A percentile compares a stretch with the other conserved stretches of the same genome.
phyloP scores from a whole-genome alignment of 2,329 filamentous ascomycete species.

The Escovopsis sp. region DNA sequence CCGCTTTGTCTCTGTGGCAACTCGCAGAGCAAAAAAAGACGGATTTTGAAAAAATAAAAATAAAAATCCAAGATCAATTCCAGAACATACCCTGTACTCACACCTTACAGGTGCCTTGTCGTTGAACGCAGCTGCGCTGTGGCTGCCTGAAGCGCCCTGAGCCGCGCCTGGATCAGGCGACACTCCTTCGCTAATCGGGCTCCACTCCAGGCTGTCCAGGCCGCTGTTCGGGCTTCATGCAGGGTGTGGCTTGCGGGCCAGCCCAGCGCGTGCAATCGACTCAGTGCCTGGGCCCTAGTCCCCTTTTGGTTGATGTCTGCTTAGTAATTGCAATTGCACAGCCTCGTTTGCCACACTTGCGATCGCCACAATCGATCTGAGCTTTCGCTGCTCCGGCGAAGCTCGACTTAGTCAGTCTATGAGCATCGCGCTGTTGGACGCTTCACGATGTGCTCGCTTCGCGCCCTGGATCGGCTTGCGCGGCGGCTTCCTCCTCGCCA shows the following conservation, averaged over 20 bases:
- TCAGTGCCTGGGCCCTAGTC: neutral
- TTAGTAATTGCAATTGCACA: neutral
- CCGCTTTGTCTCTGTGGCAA: slow-evolving; percentile 24
- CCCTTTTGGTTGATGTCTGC: too few species aligned
- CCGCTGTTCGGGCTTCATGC: too few species aligned
- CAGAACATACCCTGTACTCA: neutral
- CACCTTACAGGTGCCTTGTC: too few species aligned
- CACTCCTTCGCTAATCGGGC: too few species aligned
- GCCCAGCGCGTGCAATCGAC: neutral
- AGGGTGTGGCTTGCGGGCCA: neutral
- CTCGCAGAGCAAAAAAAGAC: slow-evolving; percentile 7
- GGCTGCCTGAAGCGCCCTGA: too few species aligned
- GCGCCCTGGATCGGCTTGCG: too few species aligned
- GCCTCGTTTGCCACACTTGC: slow-evolving; percentile 5
- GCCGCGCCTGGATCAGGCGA: too few species aligned
- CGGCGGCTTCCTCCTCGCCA: neutral
- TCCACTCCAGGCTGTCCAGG: too few species aligned
- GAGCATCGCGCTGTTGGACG: neutral
- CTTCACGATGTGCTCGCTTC: too few species aligned
- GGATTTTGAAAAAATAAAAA: neutral
- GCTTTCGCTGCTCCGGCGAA: slow-evolving; percentile 1
- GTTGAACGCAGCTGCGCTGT: too few species aligned
- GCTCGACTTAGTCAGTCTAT: neutral
- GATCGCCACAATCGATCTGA: slow-evolving; percentile 2
- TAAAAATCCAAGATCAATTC: neutral